Percentiles rank a stretch among this genome's conserved stretches.
phyloP scores from a whole-genome alignment of 495 filamentous ascomycete genomes.

The Articulospora tetracladia region DNA sequence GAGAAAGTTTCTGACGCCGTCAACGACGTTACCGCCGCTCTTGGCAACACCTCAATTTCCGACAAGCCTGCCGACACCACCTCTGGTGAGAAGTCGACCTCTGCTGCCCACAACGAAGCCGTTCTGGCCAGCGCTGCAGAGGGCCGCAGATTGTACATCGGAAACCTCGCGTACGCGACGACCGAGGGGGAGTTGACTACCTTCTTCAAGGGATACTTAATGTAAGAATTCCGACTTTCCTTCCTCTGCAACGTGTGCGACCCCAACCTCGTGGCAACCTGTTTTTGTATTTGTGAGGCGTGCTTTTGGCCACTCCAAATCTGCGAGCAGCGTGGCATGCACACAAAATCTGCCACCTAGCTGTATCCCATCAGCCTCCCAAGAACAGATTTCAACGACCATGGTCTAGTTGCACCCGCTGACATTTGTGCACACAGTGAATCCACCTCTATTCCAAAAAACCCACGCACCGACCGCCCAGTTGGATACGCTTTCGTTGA shows the following conservation, averaged over 20 bases:
- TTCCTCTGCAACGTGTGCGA: background rate
- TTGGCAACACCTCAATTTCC: slow-evolving; percentile 67
- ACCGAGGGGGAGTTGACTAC: slow-evolving; percentile 99
- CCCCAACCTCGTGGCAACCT: background rate
- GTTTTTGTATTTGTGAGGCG: background rate
- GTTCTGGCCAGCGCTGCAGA: slow-evolving; percentile 95
- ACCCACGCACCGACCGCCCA: slow-evolving; percentile 95
- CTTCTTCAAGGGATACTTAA: slow-evolving; percentile 96
- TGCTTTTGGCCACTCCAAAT: background rate
- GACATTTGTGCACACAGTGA: slow-evolving; percentile 54
- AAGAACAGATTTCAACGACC: background rate
- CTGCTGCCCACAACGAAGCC: slow-evolving; percentile 72
- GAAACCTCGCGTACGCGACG: slow-evolving; percentile 99
- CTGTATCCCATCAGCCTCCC: background rate
- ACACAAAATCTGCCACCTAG: background rate
- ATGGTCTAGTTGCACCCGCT: slow-evolving; percentile 1
- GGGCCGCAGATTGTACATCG: slow-evolving; percentile 98
- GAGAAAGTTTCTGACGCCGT: slow-evolving; percentile 62
- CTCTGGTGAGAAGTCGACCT: slow-evolving; percentile 30
- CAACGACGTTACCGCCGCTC: slow-evolving; percentile 81
- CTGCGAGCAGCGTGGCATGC: background rate
- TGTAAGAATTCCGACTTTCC: slow-evolving; percentile 63
- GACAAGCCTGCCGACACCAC: slow-evolving; percentile 44
- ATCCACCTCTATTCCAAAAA: slow-evolving; percentile 96
- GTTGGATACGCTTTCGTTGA: slow-evolving; percentile 99